Percentiles rank a stretch among this genome's conserved stretches.
Evolutionary conservation across 345 rosid species (phyloP).

Genomic region (Schrenkiella parvula): DNA sequence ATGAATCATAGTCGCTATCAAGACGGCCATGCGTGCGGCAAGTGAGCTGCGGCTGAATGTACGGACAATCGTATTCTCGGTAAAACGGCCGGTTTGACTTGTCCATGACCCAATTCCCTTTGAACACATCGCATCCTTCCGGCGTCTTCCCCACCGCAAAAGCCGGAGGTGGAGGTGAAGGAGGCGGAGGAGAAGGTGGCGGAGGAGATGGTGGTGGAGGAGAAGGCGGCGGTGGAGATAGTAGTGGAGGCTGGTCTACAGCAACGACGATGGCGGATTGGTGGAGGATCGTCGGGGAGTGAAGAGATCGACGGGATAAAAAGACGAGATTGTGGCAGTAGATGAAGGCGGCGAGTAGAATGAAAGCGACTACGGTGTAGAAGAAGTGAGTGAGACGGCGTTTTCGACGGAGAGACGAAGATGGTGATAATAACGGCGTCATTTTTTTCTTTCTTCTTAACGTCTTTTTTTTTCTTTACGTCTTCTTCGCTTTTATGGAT

Average conservation of each 20-base stretch:
- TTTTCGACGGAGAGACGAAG: slow-evolving; percentile 38
- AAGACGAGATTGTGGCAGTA: slow-evolving; percentile 68
- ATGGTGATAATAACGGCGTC: slow-evolving; percentile 27
- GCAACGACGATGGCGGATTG: not conserved
- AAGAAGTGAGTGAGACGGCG: slow-evolving; percentile 58
- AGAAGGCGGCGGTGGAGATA: not conserved
- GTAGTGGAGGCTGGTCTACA: not conserved
- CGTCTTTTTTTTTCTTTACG: not conserved
- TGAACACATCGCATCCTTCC: slow-evolving; percentile 70
- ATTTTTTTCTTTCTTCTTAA: not conserved
- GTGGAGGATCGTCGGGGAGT: slow-evolving; percentile 19
- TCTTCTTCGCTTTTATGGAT: not conserved
- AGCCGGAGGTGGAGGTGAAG: not conserved
- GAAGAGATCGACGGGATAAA: slow-evolving; percentile 45
- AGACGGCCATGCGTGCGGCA: slow-evolving; percentile 79
- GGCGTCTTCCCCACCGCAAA: slow-evolving; percentile 40
- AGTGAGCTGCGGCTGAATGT: slow-evolving; percentile 84
- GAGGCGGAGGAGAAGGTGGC: not conserved
- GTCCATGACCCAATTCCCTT: slow-evolving; percentile 79
- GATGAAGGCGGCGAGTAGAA: slow-evolving; percentile 53
- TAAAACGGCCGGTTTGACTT: slow-evolving; percentile 56
- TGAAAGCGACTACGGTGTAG: slow-evolving; percentile 58
- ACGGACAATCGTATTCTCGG: slow-evolving; percentile 79
- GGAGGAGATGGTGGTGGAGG: not conserved
- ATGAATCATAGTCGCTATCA: slow-evolving; percentile 55